Conservation (phyloP, 2,329 filamentous ascomycete species). For the Pyrenochaeta sp. region DNA sequence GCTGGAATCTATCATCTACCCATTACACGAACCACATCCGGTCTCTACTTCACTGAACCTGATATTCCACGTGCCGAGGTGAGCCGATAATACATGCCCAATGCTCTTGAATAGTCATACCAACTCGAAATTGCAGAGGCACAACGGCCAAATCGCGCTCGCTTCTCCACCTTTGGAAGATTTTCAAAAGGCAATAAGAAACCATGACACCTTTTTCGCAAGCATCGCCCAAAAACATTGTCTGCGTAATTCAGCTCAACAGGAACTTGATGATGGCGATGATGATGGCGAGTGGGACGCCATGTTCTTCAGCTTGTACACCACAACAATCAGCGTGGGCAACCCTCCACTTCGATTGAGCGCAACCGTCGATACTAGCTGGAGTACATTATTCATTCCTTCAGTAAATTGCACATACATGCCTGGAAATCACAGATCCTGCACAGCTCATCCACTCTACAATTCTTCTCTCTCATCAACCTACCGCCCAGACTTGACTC, state of each 20-base stretch:
- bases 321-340: slow-evolving; percentile 10
- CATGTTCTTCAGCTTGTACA: slow-evolving; percentile 7
- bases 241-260: neutral
- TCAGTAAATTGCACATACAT: slow-evolving; percentile 14
- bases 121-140: neutral
- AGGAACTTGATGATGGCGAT: neutral
- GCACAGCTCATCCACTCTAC: slow-evolving; percentile 8
- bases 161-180: neutral
- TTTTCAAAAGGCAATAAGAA: neutral
- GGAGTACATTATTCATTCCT: slow-evolving; percentile 17
- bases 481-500: slow-evolving; percentile 5
- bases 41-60: neutral
- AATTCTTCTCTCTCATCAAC: slow-evolving; percentile 11
- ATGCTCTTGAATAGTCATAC: neutral
- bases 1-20: neutral
- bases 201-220: neutral
- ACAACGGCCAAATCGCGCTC: neutral
- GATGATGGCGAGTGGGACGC: neutral
- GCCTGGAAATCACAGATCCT: neutral
- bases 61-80: neutral
- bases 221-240: neutral
- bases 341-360: slow-evolving; percentile 10
- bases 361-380: slow-evolving; percentile 15
- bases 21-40: neutral
- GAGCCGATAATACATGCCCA: neutral